Conservation (phyloP, 2,329 filamentous ascomycete genomes). For the Epichloe hybrida region DNA sequence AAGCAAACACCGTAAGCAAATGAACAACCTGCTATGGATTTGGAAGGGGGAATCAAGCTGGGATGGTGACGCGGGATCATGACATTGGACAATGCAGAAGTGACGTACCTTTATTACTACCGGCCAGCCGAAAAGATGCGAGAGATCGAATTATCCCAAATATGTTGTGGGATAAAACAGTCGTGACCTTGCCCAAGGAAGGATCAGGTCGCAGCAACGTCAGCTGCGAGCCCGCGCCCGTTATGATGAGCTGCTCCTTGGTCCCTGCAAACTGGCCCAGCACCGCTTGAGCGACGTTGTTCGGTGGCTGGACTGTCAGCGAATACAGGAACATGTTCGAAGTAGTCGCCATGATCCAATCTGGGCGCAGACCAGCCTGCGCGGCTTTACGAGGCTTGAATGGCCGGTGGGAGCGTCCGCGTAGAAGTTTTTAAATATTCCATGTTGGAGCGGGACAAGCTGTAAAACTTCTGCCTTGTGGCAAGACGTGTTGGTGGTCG, state of each 20-base stretch:
- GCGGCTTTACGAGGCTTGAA: conserved; percentile 24
- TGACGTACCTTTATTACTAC: conserved; percentile 76
- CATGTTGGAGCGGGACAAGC: conserved; percentile 11
- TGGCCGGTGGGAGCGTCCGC: conserved; percentile 13
- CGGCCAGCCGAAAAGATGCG: conserved; percentile 79
- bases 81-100: conserved; percentile 21
- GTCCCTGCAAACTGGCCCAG: conserved; percentile 92
- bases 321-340: conserved; percentile 99
- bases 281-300: conserved; percentile 78
- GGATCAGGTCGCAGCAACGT: conserved; percentile 79
- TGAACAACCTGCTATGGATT: neutral
- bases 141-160: conserved; percentile 91
- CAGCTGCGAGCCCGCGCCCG: conserved; percentile 80
- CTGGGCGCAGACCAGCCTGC: conserved; percentile 37
- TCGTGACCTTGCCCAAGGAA: conserved; percentile 71
- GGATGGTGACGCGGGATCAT: conserved; percentile 14
- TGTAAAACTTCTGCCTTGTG: conserved; percentile 18
- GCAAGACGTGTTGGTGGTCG: conserved; percentile 7
- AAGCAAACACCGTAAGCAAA: conserved; percentile 12
- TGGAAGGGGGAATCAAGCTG: neutral
- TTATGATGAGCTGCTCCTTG: conserved; percentile 95
- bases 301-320: conserved; percentile 85
- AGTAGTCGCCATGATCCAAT: conserved; percentile 75
- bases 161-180: conserved; percentile 79
- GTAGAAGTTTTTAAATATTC: conserved; percentile 3